Evolutionary conservation across 2,329 filamentous ascomycete species (phyloP), one percentile per base, ranked within the genome.

Genomic region (Calonectria crousiana): DNA sequence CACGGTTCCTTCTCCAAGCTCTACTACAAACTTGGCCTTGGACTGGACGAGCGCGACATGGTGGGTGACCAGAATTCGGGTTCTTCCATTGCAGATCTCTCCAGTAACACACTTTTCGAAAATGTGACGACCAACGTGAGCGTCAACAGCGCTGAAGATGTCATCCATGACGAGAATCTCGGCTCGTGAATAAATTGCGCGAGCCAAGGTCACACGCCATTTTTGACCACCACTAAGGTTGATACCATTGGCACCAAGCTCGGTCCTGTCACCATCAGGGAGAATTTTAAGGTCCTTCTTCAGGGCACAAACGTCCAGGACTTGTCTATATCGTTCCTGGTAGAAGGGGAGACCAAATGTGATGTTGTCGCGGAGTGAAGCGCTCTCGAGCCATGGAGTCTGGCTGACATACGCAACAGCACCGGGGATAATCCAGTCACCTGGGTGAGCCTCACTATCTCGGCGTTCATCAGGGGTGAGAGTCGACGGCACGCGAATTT

Each of bases 371-470:
- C 90, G 92, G 75, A 97, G 92, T 8, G 92, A 94, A 0, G 93
- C 93, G 78, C 96, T 96, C 81, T 96, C 94, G 64, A 97, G 94
- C 95, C 94, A 97, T 0, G 95, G 94, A 10, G 94, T 95, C 81
- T 96, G 94, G 1, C 93, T 91, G 41, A 96, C 93, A 78, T 93
- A 96, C 0, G 94, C 94, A 62, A 95, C 89, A 2, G 93, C 90
- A 3, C 89, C 89, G 10, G 92, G 89, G 20, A 95, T 88, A 56
- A 94, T 92, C 94, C 94, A 95, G 77, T 94, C 89, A 38, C 84
- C 87, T 58, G 82, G 86, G 62, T 90, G 93, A 2, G 93, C 94
- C 75, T 92, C 90, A 67, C 85, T 82, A 78, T 95, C 93, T 75
- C 90, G 89, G 47, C 93, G 88, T 34, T 93, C 88, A 6, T 86